A percentile compares a stretch with the other conserved stretches of the same genome.
Conservation (phyloP, 2,329 filamentous ascomycete species). For the Sclerotinia borealis region DNA sequence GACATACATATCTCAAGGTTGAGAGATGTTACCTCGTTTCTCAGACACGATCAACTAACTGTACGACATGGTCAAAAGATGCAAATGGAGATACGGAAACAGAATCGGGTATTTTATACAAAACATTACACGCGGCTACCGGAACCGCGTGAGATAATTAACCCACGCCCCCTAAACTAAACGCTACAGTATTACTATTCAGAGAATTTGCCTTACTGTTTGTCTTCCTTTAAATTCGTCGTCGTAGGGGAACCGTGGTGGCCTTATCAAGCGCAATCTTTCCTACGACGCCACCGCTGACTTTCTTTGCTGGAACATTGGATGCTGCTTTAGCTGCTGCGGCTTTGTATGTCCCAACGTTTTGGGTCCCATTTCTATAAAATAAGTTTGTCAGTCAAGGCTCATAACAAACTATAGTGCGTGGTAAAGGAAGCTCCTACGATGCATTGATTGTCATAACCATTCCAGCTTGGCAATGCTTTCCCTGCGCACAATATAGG, state of each 20-base stretch:
- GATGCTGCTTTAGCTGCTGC: neutral
- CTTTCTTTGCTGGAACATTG: neutral
- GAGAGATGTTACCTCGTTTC: no score
- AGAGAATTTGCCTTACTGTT: neutral
- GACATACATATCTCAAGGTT: neutral
- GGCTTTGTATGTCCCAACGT: neutral
- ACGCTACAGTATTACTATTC: neutral
- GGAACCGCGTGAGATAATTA: neutral
- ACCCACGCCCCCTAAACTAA: neutral
- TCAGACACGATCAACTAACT: neutral
- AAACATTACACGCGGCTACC: neutral
- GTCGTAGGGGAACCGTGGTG: neutral
- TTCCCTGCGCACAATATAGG: slow-evolving; percentile 70
- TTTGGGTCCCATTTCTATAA: neutral
- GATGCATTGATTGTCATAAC: slow-evolving; percentile 38
- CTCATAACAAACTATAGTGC: neutral
- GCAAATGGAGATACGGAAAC: neutral
- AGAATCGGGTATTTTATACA: neutral
- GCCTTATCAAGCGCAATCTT: neutral
- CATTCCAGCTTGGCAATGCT: slow-evolving; percentile 59
- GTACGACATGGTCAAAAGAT: neutral
- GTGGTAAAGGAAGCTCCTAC: neutral
- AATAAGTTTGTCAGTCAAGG: neutral
- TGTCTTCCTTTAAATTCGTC: neutral
- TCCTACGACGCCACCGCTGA: neutral